Evolutionary conservation across 805 yeast genomes (phyloP).

Genomic region (Wickerhamiella domercqiae): DNA sequence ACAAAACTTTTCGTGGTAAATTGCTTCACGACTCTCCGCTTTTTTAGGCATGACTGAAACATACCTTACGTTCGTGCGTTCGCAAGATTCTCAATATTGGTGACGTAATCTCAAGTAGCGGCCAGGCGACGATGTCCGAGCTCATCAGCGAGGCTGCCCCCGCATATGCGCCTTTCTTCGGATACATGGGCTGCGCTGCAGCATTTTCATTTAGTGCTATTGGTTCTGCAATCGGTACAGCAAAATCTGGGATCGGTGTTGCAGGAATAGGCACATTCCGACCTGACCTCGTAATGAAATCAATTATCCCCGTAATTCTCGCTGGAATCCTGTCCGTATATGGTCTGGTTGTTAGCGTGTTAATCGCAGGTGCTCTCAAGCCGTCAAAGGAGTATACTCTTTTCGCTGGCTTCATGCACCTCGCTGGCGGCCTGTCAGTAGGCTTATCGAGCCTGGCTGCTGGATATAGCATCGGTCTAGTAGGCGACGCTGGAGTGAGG

Average conservation of each 20-base stretch:
- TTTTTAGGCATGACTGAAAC: no score
- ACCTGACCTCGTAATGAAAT: constrained; percentile 90
- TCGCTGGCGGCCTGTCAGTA: constrained; percentile 89
- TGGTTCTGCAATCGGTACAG: constrained; percentile 99
- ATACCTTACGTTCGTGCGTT: no score
- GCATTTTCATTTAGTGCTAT: constrained; percentile 84
- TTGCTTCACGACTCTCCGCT: no score
- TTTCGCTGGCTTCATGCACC: constrained; percentile 95
- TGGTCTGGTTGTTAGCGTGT: constrained; percentile 90
- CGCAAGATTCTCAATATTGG: no score
- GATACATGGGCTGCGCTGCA: constrained; percentile 88
- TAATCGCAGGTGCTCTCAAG: constrained; percentile 69
- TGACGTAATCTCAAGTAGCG: no score
- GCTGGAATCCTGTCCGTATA: constrained; percentile 94
- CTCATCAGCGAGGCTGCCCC: constrained; percentile 79
- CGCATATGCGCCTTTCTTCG: constrained; percentile 89
- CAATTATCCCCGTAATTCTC: constrained; percentile 91
- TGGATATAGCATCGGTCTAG: constrained; percentile 92
- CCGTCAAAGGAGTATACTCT: constrained; percentile 70
- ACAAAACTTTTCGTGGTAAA: no score
- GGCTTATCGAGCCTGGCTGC: constrained; percentile 94
- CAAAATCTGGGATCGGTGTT: constrained; percentile 96
- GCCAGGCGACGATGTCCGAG: no score
- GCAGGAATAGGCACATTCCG: constrained; percentile 95
- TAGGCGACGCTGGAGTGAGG: constrained; percentile 87